phyloP scores from a whole-genome alignment of 768 basidiomycete species.

The Suillus placidus region DNA sequence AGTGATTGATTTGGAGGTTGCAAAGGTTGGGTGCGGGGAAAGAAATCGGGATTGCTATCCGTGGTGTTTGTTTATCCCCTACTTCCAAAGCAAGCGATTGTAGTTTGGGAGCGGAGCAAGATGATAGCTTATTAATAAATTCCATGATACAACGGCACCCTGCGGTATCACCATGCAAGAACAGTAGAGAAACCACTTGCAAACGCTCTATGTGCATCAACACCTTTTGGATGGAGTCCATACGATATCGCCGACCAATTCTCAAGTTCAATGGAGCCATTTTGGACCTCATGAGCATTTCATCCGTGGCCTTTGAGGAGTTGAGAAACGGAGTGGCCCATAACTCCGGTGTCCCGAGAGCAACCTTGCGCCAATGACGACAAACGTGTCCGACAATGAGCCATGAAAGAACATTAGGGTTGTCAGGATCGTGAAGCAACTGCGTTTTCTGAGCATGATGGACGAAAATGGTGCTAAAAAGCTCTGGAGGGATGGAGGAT shows the following conservation, averaged over 20 bases:
- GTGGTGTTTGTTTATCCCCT: slow-evolving; percentile 9
- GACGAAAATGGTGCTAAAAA: slow-evolving; percentile 9
- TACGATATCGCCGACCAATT: slow-evolving; percentile 32
- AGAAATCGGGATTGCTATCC: slow-evolving; percentile 6
- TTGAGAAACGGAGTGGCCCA: slow-evolving; percentile 42
- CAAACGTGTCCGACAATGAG: slow-evolving; percentile 11
- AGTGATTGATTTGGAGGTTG: slow-evolving; percentile 38
- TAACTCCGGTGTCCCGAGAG: slow-evolving; percentile 39
- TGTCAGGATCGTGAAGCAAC: neutral
- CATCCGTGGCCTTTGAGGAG: slow-evolving; percentile 40
- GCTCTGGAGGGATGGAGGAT: slow-evolving; percentile 13
- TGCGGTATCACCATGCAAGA: slow-evolving; percentile 24
- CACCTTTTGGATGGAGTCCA: slow-evolving; percentile 31
- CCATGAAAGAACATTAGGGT: slow-evolving; percentile 1
- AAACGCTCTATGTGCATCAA: slow-evolving; percentile 39
- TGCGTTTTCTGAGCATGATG: slow-evolving; percentile 1
- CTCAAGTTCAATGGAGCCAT: slow-evolving; percentile 33
- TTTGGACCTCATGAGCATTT: slow-evolving; percentile 50
- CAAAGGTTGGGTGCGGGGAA: slow-evolving; percentile 36
- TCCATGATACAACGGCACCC: slow-evolving; percentile 24
- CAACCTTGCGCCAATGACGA: slow-evolving; percentile 43
- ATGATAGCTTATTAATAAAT: slow-evolving; percentile 27
- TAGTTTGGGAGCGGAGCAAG: slow-evolving; percentile 35
- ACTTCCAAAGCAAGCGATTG: slow-evolving; percentile 32
- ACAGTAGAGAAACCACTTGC: slow-evolving; percentile 33